A percentile compares a stretch with the other conserved stretches of the same genome.
Conservation (phyloP, 371 early-diverging fungal species). For the Rhizopus arrhizus region DNA sequence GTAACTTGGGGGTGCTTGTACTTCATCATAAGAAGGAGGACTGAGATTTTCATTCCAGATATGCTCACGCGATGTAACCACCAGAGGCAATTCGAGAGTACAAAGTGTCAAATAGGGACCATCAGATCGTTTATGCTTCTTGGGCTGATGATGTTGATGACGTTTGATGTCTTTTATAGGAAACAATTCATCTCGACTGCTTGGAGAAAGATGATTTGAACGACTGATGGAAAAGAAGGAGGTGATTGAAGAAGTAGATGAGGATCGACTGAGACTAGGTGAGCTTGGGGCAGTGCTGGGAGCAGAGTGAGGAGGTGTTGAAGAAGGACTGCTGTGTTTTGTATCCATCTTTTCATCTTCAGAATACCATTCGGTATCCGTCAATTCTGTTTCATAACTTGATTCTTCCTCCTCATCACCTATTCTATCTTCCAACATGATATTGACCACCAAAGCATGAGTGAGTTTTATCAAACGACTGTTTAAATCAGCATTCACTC, state of each 20-base stretch:
- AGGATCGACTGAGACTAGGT: conserved; percentile 40
- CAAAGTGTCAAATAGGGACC: conserved; percentile 31
- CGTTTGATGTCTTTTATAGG: conserved; percentile 22
- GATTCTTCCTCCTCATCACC: conserved; percentile 26
- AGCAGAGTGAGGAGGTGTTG: conserved; percentile 19
- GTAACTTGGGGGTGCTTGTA: conserved; percentile 48
- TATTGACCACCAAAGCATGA: conserved; percentile 34
- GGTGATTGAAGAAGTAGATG: conserved; percentile 49
- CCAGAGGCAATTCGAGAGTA: conserved; percentile 45
- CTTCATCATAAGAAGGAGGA: conserved; percentile 38
- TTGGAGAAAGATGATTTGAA: conserved; percentile 1
- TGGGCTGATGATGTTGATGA: conserved; percentile 10
- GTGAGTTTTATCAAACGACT: conserved; percentile 34
- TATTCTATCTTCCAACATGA: conserved; percentile 29
- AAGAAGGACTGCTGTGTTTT: conserved; percentile 10
- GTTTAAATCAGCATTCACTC: conserved; percentile 37
- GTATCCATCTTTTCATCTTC: conserved; percentile 25
- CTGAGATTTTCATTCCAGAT: conserved; percentile 36
- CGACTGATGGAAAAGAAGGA: conserved; percentile 51
- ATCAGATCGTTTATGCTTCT: conserved; percentile 9
- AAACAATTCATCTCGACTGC: conserved; percentile 11
- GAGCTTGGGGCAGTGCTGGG: conserved; percentile 28
- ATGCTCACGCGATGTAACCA: conserved; percentile 50
- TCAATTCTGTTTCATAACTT: conserved; percentile 27
- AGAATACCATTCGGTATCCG: conserved; percentile 27